Evolutionary conservation across 257 asterid genomes (phyloP), one percentile per base, ranked within the genome.

Genomic region (Apocynum venetum): DNA sequence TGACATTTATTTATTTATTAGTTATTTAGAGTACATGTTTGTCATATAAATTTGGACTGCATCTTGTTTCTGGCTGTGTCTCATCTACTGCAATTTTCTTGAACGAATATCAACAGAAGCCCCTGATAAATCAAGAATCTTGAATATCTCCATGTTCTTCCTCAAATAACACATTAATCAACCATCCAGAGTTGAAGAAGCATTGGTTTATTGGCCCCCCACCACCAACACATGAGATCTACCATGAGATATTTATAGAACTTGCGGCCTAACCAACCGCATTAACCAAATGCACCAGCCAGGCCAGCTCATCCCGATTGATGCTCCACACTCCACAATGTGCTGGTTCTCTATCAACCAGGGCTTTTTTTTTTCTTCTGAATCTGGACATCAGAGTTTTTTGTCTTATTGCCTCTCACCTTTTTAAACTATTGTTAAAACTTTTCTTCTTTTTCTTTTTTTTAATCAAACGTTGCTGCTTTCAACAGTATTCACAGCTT

Each of bases 401-500:
- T 64, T 47, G 72, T 20, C 73, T 56, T 35, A 36, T 64, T 4
- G 17, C 17, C 6, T 52, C 53, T 2, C 4, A 49, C 51, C 53
- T 40, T 40, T 43, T 46, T 4, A 20, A 40, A 20, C 14, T 55
- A 41, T 31, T 19, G 36, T 0, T 19, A 38, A 38, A 20, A 8
- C 1, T 8, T 38, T 40, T 40, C 19, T 13, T 52, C 17, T 47
- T 47, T 46, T 36, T 46, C 7, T 44, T 57, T 41, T 55, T 31
- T 59, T 59, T 59, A 31, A 59, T 8, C 66, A 60, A 64, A 64
- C 47, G 51, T 49, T 38, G 25, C n/a, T 17, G 12, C 38, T 44
- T 55, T 78, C 64, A 38, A 61, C 46, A 48, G 52, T 52, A 55
- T 36, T 71, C 81, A 60, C 76, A 61, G 65, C 86, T 82, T 75